A percentile compares a stretch with the other conserved stretches of the same genome.
phyloP scores from a whole-genome alignment of 306 rosid species.

The Begonia peltatifolia region DNA sequence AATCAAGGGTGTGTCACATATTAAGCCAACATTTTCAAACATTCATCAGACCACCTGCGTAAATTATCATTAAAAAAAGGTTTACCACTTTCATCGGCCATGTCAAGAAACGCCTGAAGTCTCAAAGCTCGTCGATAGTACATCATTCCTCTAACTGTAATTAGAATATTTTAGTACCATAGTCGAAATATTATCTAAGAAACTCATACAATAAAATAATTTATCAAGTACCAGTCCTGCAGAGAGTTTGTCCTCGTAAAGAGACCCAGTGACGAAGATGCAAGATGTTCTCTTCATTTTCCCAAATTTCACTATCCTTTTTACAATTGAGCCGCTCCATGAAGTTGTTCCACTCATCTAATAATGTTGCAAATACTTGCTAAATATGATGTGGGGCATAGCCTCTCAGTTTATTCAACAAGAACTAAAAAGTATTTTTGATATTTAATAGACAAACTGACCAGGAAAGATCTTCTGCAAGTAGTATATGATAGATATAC shows the following conservation, averaged over 20 bases:
- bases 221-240: constrained; percentile 63
- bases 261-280: constrained; percentile 99
- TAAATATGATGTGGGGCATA: constrained; percentile 2
- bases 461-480: constrained; percentile 97
- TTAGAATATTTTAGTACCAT: constrained; percentile 10
- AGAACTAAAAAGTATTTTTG: not conserved
- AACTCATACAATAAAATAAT: constrained; percentile 1
- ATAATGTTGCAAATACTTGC: constrained; percentile 9
- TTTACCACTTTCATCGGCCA: constrained; percentile 82
- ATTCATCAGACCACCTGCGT: too few relatives aligned
- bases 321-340: constrained; percentile 86
- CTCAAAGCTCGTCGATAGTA: constrained; percentile 88
- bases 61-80: too few relatives aligned
- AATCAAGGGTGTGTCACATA: too few relatives aligned
- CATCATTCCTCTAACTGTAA: constrained; percentile 98
- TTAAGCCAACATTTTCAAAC: too few relatives aligned
- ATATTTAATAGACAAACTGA: constrained; percentile 17
- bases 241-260: constrained; percentile 88
- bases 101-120: constrained; percentile 98
- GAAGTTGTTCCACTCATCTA: constrained; percentile 98
- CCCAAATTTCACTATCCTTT: constrained; percentile 72
- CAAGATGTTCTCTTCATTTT: constrained; percentile 70
- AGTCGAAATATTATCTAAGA: constrained; percentile 1
- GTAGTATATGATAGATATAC: constrained; percentile 84
- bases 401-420: not conserved